Percentiles rank a stretch among this genome's conserved stretches.
Conservation (phyloP, 1,284 basidiomycete species). For the Cronartium ribicola region DNA sequence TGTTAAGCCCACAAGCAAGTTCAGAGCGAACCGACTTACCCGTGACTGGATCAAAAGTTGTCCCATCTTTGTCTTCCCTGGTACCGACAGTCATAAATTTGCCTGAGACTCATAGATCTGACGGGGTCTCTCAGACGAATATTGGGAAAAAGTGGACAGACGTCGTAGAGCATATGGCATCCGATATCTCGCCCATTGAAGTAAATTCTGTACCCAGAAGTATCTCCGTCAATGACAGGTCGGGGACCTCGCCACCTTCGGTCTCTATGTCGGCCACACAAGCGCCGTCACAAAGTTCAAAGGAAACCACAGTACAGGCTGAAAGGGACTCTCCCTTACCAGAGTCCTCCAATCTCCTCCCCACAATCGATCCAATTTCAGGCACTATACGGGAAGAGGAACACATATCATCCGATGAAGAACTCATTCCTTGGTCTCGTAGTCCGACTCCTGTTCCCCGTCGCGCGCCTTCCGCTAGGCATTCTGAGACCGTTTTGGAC, state of each 20-base stretch:
- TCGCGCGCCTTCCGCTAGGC: neutral
- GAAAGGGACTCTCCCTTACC: neutral
- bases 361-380: neutral
- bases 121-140: neutral
- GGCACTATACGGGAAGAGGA: neutral
- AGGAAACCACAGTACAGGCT: neutral
- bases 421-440: constrained; percentile 32
- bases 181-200: neutral
- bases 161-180: neutral
- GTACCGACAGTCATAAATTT: neutral
- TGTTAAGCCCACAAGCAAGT: too few species aligned
- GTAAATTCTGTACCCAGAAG: neutral
- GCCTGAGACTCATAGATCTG: neutral
- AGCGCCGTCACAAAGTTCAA: neutral
- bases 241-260: neutral
- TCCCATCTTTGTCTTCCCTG: neutral
- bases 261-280: neutral
- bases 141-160: neutral
- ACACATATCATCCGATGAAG: neutral
- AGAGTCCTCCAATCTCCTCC: neutral
- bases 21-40: neutral
- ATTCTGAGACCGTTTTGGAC: neutral
- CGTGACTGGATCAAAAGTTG: neutral
- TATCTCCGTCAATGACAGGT: neutral
- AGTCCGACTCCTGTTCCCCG: constrained; percentile 7